These are phyloP conservation scores for Stropharia rugosoannulata DNA, from an alignment of 768 basidiomycete genomes.

Conservation along the genomic window DNA sequence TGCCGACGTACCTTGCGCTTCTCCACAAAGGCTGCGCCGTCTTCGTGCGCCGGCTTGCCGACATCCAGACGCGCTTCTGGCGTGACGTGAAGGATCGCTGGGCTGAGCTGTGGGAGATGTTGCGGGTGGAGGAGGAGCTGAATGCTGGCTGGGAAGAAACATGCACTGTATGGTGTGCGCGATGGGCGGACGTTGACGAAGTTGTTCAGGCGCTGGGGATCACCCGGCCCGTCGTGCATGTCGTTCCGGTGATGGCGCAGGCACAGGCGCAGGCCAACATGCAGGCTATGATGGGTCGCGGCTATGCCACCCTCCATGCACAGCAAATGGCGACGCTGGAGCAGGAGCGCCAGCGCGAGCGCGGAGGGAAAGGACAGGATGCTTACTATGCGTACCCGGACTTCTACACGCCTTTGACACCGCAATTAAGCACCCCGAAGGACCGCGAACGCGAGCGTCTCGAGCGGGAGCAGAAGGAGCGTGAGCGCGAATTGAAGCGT, in stretches of 20 bases:
- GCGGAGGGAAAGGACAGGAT: slow-evolving; percentile 3
- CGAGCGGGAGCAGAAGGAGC: slow-evolving; percentile 8
- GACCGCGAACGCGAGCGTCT: slow-evolving; percentile 8
- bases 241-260: neutral
- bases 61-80: slow-evolving; percentile 63
- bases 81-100: slow-evolving; percentile 59
- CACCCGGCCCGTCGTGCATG: slow-evolving; percentile 10
- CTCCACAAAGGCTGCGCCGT: slow-evolving; percentile 60
- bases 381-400: slow-evolving; percentile 17
- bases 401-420: slow-evolving; percentile 15
- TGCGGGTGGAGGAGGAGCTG: slow-evolving; percentile 69
- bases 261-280: neutral
- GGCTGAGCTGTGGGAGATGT: slow-evolving; percentile 83
- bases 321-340: slow-evolving; percentile 11
- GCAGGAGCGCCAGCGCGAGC: slow-evolving; percentile 13
- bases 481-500: slow-evolving; percentile 13
- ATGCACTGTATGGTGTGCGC: slow-evolving; percentile 62
- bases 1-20: slow-evolving; percentile 61
- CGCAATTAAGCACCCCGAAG: slow-evolving; percentile 5
- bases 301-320: slow-evolving; percentile 5
- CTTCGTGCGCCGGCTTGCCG: slow-evolving; percentile 50
- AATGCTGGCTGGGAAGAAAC: slow-evolving; percentile 72
- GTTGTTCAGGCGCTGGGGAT: slow-evolving; percentile 22
- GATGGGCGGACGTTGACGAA: slow-evolving; percentile 68
- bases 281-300: neutral